Evolutionary conservation across 371 early-diverging fungal species (phyloP).

Genomic region (Syncephalastrum monosporum): DNA sequence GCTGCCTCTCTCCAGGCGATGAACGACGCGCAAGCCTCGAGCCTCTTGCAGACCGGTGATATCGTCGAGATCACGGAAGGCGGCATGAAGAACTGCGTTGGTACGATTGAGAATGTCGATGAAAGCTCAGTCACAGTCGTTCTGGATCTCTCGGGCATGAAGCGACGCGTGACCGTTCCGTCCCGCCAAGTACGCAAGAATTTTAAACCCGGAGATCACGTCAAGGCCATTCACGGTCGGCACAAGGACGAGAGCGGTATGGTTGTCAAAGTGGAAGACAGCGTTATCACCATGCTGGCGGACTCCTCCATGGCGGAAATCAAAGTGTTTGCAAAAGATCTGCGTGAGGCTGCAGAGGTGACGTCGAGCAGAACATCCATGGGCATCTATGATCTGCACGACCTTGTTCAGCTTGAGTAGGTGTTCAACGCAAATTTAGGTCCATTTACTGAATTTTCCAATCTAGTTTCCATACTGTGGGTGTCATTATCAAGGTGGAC

Average conservation of each 20-base stretch:
- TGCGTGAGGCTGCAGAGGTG: slow-evolving; percentile 70
- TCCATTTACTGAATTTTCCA: background rate
- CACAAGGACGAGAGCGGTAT: slow-evolving; percentile 87
- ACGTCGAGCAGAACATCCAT: slow-evolving; percentile 47
- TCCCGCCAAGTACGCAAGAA: slow-evolving; percentile 80
- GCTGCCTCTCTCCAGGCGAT: slow-evolving; percentile 47
- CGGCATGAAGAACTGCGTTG: slow-evolving; percentile 81
- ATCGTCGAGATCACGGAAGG: slow-evolving; percentile 89
- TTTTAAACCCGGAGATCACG: slow-evolving; percentile 90
- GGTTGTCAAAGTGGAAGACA: slow-evolving; percentile 78
- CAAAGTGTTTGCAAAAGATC: slow-evolving; percentile 86
- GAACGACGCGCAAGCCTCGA: slow-evolving; percentile 43
- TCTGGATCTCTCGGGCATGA: slow-evolving; percentile 53
- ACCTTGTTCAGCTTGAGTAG: slow-evolving; percentile 83
- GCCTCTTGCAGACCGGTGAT: slow-evolving; percentile 81
- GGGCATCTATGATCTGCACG: slow-evolving; percentile 78
- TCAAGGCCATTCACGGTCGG: slow-evolving; percentile 91
- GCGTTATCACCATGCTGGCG: slow-evolving; percentile 79
- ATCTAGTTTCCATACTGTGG: slow-evolving; percentile 66
- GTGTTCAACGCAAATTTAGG: slow-evolving; percentile 17
- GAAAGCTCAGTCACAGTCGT: slow-evolving; percentile 64
- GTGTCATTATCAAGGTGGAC: slow-evolving; percentile 85
- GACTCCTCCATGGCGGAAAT: slow-evolving; percentile 75
- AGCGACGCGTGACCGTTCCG: slow-evolving; percentile 44
- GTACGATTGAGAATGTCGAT: slow-evolving; percentile 72